A percentile compares a stretch with the other conserved stretches of the same genome.
These are phyloP conservation scores for Nannochloropsis oceanica DNA, from an alignment of 108 stramenopile species.

Conservation along the genomic window DNA sequence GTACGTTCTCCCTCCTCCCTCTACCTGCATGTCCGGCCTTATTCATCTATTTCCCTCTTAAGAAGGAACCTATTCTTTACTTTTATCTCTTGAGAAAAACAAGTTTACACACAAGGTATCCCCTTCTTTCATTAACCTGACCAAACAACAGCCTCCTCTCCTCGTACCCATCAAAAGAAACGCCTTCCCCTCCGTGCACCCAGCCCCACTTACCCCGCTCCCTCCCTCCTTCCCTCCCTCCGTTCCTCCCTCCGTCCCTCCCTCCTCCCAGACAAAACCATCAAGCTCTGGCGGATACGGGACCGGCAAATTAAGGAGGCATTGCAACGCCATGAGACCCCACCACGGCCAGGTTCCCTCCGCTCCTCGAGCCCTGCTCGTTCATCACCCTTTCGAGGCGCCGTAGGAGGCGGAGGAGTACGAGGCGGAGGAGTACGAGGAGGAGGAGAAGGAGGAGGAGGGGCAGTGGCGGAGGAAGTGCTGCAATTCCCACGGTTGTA, in stretches of 20 bases:
- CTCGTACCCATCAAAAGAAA: too few species aligned
- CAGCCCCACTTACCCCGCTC: neutral
- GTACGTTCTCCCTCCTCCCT: too few species aligned
- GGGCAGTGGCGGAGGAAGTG: neutral
- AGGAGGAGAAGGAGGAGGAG: neutral
- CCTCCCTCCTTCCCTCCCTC: neutral
- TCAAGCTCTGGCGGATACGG: constrained; percentile 2
- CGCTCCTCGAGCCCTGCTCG: neutral
- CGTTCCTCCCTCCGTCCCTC: neutral
- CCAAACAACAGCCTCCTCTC: too few species aligned
- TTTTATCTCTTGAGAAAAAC: too few species aligned
- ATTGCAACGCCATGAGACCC: neutral
- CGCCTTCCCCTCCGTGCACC: too few species aligned
- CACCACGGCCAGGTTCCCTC: neutral
- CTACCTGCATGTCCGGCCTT: too few species aligned
- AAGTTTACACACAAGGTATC: too few species aligned
- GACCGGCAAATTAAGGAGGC: neutral
- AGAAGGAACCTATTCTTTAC: too few species aligned
- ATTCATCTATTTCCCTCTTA: too few species aligned
- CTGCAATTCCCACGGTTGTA: constrained; percentile 22
- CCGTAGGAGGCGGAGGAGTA: constrained; percentile 39
- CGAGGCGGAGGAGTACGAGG: constrained; percentile 36
- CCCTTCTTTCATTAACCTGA: too few species aligned
- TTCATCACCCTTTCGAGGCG: neutral
- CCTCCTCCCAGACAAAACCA: constrained; percentile 6